Conservation (phyloP, 176 grass and related monocot genomes). For the Bothriochloa decipiens region DNA sequence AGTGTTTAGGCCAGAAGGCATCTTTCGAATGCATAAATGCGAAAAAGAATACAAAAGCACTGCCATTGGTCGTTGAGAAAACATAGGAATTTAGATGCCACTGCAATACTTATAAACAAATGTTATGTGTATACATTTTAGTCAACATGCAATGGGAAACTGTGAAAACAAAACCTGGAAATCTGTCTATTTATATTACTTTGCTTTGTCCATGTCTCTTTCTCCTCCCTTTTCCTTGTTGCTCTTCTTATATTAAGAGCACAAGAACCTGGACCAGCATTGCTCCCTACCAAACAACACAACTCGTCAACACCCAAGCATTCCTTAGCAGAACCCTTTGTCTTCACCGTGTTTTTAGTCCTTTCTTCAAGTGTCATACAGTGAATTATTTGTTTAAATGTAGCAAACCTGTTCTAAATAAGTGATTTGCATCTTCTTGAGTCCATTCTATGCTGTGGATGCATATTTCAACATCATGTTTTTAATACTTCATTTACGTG, state of each 20-base stretch:
- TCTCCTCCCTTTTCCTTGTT: neutral
- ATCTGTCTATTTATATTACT: neutral
- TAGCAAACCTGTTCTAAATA: constrained; percentile 21
- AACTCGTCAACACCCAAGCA: neutral
- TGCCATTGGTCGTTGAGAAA: neutral
- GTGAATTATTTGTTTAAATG: neutral
- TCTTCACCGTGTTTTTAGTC: neutral
- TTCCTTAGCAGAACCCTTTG: neutral
- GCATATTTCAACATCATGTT: neutral
- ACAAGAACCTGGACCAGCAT: neutral
- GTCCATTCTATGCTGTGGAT: neutral
- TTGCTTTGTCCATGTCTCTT: neutral
- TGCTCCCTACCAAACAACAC: neutral
- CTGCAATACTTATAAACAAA: neutral
- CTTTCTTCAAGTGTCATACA: neutral
- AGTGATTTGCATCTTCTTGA: neutral
- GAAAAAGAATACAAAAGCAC: neutral
- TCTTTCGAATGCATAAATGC: neutral
- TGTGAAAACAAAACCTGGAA: neutral
- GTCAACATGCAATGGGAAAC: neutral
- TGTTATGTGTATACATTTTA: neutral
- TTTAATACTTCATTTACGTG: constrained; percentile 14
- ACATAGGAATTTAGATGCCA: neutral
- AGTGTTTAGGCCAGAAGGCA: neutral
- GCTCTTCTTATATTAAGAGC: neutral